These are phyloP conservation scores for Collariella sp. DNA, from an alignment of 495 filamentous ascomycete genomes.

Conservation along the genomic window DNA sequence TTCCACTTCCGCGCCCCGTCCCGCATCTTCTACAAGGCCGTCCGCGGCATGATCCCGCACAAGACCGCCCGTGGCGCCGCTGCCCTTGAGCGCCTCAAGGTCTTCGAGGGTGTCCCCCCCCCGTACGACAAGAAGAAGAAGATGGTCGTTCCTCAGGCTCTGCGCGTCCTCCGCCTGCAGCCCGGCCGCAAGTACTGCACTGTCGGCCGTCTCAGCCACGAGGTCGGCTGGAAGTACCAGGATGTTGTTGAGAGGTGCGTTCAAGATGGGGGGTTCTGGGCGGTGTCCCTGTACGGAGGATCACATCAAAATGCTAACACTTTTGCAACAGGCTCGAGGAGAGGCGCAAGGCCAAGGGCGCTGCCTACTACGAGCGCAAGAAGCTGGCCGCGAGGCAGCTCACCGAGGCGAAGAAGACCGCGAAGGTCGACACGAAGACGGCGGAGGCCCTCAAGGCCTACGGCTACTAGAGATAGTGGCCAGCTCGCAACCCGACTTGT, in stretches of 20 bases:
- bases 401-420: conserved; percentile 82
- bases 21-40: conserved; percentile 99
- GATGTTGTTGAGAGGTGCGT: conserved; percentile 94
- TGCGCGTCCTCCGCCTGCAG: conserved; percentile 88
- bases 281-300: background rate
- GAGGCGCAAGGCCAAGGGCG: conserved; percentile 96
- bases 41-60: conserved; percentile 99
- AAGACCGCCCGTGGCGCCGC: conserved; percentile 96
- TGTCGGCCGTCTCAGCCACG: conserved; percentile 92
- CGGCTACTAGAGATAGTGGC: conserved; percentile 44
- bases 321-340: conserved; percentile 74
- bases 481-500: conserved; percentile 20
- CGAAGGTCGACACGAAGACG: conserved; percentile 68
- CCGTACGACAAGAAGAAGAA: conserved; percentile 99
- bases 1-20: conserved; percentile 99
- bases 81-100: conserved; percentile 95
- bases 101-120: conserved; percentile 98
- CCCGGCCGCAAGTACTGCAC: conserved; percentile 99
- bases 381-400: conserved; percentile 85
- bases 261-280: background rate
- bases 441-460: conserved; percentile 45
- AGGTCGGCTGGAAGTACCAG: conserved; percentile 99
- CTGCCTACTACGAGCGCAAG: conserved; percentile 99
- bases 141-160: conserved; percentile 95
- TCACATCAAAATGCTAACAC: conserved; percentile 31